Evolutionary conservation across 169 alveolate genomes (phyloP).

Genomic region (Plasmodium ovale): DNA sequence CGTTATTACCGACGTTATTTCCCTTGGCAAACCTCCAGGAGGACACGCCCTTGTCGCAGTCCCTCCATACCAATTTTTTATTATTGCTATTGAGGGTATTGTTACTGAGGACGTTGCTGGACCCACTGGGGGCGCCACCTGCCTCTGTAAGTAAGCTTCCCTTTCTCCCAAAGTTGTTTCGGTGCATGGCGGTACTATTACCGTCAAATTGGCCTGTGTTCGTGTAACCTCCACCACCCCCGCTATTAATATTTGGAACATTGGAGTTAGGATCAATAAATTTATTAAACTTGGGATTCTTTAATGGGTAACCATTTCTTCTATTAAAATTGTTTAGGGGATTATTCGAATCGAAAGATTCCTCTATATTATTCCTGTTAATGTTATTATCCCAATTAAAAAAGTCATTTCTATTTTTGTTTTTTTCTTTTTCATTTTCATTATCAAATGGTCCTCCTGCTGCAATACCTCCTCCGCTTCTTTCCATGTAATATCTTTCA

Average conservation of each 20-base stretch:
- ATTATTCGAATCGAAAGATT: constrained; percentile 13
- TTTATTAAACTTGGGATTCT: constrained; percentile 9
- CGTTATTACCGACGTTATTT: neutral
- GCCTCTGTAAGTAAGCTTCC: neutral
- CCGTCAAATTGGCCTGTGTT: too few species aligned
- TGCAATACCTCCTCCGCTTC: neutral
- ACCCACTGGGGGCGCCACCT: neutral
- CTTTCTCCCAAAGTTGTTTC: neutral
- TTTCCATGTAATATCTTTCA: neutral
- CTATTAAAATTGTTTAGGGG: neutral
- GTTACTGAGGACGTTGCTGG: neutral
- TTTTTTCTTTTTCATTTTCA: neutral
- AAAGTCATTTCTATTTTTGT: constrained; percentile 22
- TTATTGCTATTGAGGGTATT: neutral
- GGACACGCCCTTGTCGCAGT: neutral
- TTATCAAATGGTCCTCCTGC: neutral
- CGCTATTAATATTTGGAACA: too few species aligned
- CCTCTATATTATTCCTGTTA: constrained; percentile 5
- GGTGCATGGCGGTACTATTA: too few species aligned
- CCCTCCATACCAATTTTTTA: constrained; percentile 21
- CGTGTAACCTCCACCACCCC: too few species aligned
- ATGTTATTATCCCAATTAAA: constrained; percentile 14
- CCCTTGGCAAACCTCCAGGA: constrained; percentile 13
- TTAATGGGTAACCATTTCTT: constrained; percentile 7
- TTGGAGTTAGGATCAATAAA: neutral